These are phyloP conservation scores for Tolypocladium ophioglossoides DNA, from an alignment of 2,329 filamentous ascomycete genomes.

Conservation along the genomic window DNA sequence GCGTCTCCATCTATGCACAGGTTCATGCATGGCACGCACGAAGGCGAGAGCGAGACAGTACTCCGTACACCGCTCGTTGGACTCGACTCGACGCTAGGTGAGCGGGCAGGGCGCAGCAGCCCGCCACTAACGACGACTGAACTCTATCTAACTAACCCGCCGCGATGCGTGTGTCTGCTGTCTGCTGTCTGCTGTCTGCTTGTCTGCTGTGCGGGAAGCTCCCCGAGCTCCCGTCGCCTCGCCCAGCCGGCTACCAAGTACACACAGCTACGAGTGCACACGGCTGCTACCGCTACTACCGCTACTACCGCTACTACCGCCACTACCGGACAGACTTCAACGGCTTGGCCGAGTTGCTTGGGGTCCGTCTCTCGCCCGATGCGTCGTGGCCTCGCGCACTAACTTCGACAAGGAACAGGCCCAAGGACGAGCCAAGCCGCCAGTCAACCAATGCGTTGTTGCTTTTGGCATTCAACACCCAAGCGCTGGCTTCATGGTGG, in stretches of 20 bases:
- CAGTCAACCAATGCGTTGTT: not conserved
- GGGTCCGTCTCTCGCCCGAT: not conserved
- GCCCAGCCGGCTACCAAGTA: not conserved
- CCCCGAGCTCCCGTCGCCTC: not conserved
- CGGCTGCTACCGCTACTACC: no score
- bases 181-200: not conserved
- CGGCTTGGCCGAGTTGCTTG: not conserved
- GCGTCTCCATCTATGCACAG: not conserved
- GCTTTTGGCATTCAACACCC: not conserved
- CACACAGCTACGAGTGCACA: not conserved
- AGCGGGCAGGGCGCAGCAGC: not conserved
- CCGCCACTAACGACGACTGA: not conserved
- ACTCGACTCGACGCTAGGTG: not conserved
- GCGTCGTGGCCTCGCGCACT: not conserved
- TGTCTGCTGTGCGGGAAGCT: no score
- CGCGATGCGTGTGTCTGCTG: not conserved
- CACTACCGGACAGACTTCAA: not conserved
- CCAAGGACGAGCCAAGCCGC: not conserved
- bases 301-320: no score
- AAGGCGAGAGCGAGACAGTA: not conserved
- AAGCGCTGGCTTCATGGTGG: not conserved
- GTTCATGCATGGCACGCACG: not conserved
- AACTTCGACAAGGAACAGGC: not conserved
- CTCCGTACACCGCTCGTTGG: slow-evolving; percentile 3
- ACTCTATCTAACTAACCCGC: not conserved